Conservation (phyloP, 192 early-diverging fungal genomes). For the Backusella sp. region DNA sequence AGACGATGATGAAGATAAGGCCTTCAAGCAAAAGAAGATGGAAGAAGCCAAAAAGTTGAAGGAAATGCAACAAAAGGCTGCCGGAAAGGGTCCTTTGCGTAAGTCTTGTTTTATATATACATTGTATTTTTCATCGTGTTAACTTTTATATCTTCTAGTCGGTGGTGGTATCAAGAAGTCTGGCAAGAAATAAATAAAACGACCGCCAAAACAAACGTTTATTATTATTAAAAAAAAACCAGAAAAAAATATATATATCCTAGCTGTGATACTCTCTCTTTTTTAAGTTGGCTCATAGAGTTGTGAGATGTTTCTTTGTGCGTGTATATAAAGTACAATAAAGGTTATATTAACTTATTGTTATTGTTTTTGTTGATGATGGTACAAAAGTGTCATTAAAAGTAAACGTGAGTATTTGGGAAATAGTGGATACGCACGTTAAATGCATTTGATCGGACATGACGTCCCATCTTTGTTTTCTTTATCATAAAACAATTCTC, state of each 20-base stretch:
- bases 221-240: background rate
- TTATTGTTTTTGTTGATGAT: too few relatives aligned
- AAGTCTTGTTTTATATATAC: constrained; percentile 17
- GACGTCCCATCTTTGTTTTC: too few relatives aligned
- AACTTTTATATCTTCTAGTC: constrained; percentile 29
- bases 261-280: background rate
- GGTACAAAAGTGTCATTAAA: too few relatives aligned
- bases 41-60: constrained; percentile 78
- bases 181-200: constrained; percentile 63
- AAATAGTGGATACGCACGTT: too few relatives aligned
- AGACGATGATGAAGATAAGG: constrained; percentile 74
- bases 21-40: constrained; percentile 78
- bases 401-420: too few relatives aligned
- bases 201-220: background rate
- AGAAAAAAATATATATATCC: background rate
- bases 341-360: too few relatives aligned
- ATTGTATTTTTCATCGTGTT: background rate
- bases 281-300: background rate
- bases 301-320: background rate
- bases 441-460: too few relatives aligned
- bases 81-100: constrained; percentile 62
- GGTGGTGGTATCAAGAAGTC: constrained; percentile 77
- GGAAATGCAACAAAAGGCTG: constrained; percentile 68
- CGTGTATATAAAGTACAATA: too few relatives aligned
- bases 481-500: too few relatives aligned